phyloP scores from a whole-genome alignment of 2,329 filamentous ascomycete genomes.

The Epichloe scottii region DNA sequence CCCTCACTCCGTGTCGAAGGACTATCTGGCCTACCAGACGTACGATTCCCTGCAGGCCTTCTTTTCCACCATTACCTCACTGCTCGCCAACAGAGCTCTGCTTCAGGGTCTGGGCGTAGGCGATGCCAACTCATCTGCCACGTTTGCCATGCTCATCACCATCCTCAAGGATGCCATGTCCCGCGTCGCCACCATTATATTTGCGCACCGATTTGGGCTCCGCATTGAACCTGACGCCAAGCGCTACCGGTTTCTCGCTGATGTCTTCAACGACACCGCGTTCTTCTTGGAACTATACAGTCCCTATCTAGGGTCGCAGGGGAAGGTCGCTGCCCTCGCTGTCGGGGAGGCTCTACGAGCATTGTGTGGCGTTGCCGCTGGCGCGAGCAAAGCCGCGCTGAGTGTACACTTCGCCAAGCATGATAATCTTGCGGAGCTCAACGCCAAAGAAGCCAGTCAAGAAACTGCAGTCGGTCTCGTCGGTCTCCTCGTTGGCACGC shows the following conservation, averaged over 20 bases:
- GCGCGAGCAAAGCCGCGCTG: slow-evolving; percentile 79
- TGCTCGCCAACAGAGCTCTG: slow-evolving; percentile 72
- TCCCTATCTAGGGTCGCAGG: slow-evolving; percentile 50
- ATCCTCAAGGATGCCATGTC: slow-evolving; percentile 74
- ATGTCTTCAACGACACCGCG: slow-evolving; percentile 77
- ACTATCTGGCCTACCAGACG: slow-evolving; percentile 65
- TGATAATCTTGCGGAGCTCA: slow-evolving; percentile 84
- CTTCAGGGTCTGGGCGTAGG: slow-evolving; percentile 73
- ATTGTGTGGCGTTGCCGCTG: slow-evolving; percentile 81
- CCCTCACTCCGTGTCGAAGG: slow-evolving; percentile 70
- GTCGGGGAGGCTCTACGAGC: slow-evolving; percentile 38
- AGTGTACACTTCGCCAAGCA: slow-evolving; percentile 82
- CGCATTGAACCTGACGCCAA: slow-evolving; percentile 86
- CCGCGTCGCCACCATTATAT: slow-evolving; percentile 71
- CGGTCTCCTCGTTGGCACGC: slow-evolving; percentile 72
- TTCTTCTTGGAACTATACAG: slow-evolving; percentile 79
- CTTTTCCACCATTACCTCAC: slow-evolving; percentile 65
- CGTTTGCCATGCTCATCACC: slow-evolving; percentile 67
- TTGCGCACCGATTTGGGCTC: slow-evolving; percentile 71
- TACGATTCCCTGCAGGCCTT: slow-evolving; percentile 75
- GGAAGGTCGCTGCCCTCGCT: slow-evolving; percentile 38
- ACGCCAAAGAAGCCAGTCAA: slow-evolving; percentile 89
- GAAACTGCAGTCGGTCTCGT: slow-evolving; percentile 85
- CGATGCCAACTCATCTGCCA: slow-evolving; percentile 65
- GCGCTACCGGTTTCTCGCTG: slow-evolving; percentile 73